phyloP scores from a whole-genome alignment of 345 rosid species.

The Eucalyptus decipiens region DNA sequence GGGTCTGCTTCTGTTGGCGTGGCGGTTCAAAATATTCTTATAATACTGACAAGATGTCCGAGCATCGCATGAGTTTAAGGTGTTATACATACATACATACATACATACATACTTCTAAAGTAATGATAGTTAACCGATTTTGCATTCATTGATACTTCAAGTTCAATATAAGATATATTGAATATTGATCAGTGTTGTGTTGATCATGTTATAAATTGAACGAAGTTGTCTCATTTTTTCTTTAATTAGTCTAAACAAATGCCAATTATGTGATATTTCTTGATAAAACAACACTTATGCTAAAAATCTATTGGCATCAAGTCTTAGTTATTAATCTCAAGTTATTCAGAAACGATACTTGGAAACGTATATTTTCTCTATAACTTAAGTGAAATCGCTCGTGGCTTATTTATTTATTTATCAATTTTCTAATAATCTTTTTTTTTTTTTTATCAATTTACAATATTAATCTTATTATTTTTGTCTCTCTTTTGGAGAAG shows the following conservation, averaged over 20 bases:
- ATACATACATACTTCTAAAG: too few species aligned
- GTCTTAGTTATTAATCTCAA: background rate
- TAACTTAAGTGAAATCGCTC: rapidly evolving
- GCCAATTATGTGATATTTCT: background rate
- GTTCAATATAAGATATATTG: background rate
- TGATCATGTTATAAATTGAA: background rate
- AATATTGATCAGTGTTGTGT: rapidly evolving
- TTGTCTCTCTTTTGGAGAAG: background rate
- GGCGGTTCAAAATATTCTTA: too few species aligned
- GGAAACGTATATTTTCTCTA: background rate
- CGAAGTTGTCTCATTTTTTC: too few species aligned
- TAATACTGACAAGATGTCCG: too few species aligned
- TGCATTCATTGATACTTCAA: background rate
- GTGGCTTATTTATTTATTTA: background rate
- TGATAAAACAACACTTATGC: background rate
- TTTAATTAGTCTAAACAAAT: rapidly evolving
- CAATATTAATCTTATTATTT: background rate
- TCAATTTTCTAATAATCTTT: background rate
- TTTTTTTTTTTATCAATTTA: background rate
- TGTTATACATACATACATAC: too few species aligned
- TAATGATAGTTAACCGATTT: background rate
- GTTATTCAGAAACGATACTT: background rate
- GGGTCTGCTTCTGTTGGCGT: too few species aligned
- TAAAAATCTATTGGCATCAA: background rate
- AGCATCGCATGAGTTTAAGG: too few species aligned